Evolutionary conservation across 164 flowering plant genomes (phyloP), one percentile per base, ranked within the genome.

Genomic region (Vitis vinifera): DNA sequence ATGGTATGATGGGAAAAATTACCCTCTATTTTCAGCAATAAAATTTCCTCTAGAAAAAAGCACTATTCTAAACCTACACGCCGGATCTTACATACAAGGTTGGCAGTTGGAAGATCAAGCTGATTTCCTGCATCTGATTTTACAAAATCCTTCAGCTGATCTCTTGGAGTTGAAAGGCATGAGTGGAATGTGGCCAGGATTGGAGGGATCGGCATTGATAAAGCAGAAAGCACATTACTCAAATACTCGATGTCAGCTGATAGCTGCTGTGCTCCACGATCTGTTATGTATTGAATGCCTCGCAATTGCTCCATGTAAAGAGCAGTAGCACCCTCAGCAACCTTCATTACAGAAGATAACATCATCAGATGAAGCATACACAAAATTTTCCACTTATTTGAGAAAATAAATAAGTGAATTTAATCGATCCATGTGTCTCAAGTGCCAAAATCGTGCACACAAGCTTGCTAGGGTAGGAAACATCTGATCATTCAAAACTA

Each of bases 301-400:
- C 98, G 87, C 73, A 96, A 63, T 75, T 93, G 99, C 77, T 96
- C 99, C 75, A 81, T 85, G 79, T 91, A 96, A 60, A 96, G 90
- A 27, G 90, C 91, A 0, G 97, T 83, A 30, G 99, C 97, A 71
- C 99, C 99, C 78, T 96, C 99, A 0, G 98, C 99, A 70, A 96
- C 98, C 99, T 96, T 65, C 55, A 48, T 17, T 64, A 71, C n/a
- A 63, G 44, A 63, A 48, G 27, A 19, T 2, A 44, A 51, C 44
- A 37, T 4, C 44, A 37, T 37, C 44, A 37, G 4, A 37, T 37
- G 44, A 37, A 23, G 27, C 44, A 37, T 37, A 37, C 44, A 37
- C 44, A 37, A 37, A 0, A 37, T 37, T 37, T 37, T 37, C 44
- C 44, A 37, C 44, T 37, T 37, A 37, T 37, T 37, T 37, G 7